Evolutionary conservation across 352 stramenopile species (phyloP).

Genomic region (Phytophthora sojae): DNA sequence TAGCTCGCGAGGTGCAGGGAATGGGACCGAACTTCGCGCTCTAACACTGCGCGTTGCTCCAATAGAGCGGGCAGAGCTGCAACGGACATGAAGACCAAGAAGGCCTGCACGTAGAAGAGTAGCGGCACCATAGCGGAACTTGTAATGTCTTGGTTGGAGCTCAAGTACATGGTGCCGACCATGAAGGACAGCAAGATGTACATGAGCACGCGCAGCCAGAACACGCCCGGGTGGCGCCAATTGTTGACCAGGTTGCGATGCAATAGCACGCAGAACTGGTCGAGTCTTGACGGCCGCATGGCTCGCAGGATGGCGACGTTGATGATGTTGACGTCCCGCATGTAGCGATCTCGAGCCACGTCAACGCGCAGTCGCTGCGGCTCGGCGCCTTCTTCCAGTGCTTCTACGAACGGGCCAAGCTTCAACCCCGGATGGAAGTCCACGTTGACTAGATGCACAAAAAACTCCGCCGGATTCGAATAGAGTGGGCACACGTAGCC

Average conservation of each 20-base stretch:
- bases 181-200: constrained; percentile 77
- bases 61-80: constrained; percentile 87
- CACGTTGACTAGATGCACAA: constrained; percentile 67
- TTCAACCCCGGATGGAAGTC: constrained; percentile 49
- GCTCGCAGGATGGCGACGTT: constrained; percentile 51
- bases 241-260: constrained; percentile 68
- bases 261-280: constrained; percentile 65
- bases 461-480: constrained; percentile 75
- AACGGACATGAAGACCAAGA: constrained; percentile 93
- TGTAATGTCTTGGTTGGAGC: constrained; percentile 48
- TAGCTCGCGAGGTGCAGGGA: constrained; percentile 81
- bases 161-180: constrained; percentile 80
- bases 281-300: constrained; percentile 45
- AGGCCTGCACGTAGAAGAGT: constrained; percentile 91
- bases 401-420: constrained; percentile 44
- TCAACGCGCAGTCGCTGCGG: constrained; percentile 38
- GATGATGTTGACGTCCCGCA: constrained; percentile 19
- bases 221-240: constrained; percentile 73
- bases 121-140: constrained; percentile 59
- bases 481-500: constrained; percentile 70
- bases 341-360: constrained; percentile 43
- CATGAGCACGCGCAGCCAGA: constrained; percentile 83
- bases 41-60: constrained; percentile 84
- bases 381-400: constrained; percentile 40
- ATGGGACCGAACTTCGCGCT: constrained; percentile 68